Evolutionary conservation across 192 early-diverging fungal genomes (phyloP), one percentile per base, ranked within the genome.

Genomic region (Entomortierella beljakovae): DNA sequence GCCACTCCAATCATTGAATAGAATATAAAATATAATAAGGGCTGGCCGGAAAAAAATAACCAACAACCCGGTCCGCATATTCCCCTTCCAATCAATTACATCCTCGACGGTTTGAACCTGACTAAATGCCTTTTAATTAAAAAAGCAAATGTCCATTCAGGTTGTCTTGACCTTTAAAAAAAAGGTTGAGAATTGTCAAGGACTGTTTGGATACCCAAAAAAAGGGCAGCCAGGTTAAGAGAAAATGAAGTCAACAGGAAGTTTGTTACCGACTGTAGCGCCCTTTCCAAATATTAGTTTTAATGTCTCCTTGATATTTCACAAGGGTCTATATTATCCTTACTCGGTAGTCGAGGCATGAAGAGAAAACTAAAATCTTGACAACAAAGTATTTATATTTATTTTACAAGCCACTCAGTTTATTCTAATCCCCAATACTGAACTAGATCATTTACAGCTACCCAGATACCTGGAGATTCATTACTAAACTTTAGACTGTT

Each of bases 321-420:
- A 64, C 70, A 64, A 62, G 70, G 70, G 61, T 71, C 70, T 71
- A 71, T 71, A 71, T 71, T 64, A 62, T 63, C 70, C 70, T 71
- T 71, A 71, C 70, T 71, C 70, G 70, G 60, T 71, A 71, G 61
- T 71, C 70, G 70, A 71, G 70, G 70, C 70, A 71, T 71, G 43
- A 62, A 38, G 61, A 71, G 35, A 55, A 48, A 38, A 51, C 25
- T 3, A 29, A 34, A 35, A 10, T 22, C 16, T 6, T 38, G 23
- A 11, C 29, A 10, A 42, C 54, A 1, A 0, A 16, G 23, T 8
- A 42, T 20, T 20, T 6, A 25, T 10, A 20, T 35, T 40, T 33
- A 51, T 34, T 15, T 15, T 28, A 11, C 57, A 38, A 34, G 25
- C 23, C 28, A 35, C 62, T 10, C 2, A 8, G 3, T 40, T 31